phyloP scores from a whole-genome alignment of 2,329 filamentous ascomycete species.

The Dactylellina sp. region DNA sequence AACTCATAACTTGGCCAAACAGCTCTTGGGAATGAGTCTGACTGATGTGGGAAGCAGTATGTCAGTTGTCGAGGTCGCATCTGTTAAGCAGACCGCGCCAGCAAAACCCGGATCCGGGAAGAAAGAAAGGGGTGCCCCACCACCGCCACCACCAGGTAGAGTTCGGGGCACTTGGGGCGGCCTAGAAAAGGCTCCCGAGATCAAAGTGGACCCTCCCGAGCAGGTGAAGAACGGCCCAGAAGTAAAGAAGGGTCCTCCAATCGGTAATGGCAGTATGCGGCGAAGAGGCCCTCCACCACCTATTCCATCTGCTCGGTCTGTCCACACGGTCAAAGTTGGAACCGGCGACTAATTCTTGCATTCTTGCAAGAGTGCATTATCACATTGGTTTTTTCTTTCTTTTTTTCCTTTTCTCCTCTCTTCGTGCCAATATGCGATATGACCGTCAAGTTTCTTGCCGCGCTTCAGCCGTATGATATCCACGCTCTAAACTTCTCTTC shows the following conservation, averaged over 20 bases:
- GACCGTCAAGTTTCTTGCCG: background rate
- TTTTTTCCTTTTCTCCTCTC: background rate
- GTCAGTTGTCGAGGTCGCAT: slow-evolving; percentile 81
- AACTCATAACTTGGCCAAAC: slow-evolving; percentile 65
- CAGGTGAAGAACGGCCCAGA: background rate
- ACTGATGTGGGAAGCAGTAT: slow-evolving; percentile 77
- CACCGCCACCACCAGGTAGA: slow-evolving; percentile 43
- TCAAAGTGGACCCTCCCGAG: slow-evolving; percentile 15
- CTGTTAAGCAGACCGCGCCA: slow-evolving; percentile 83
- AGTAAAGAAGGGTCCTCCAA: slow-evolving; percentile 12
- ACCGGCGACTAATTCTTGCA: slow-evolving; percentile 15
- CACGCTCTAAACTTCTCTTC: slow-evolving; percentile 11
- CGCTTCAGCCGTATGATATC: background rate
- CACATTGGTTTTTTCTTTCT: too few relatives aligned
- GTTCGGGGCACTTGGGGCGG: slow-evolving; percentile 43
- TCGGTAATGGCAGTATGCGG: slow-evolving; percentile 30
- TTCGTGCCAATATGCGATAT: background rate
- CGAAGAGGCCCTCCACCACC: slow-evolving; percentile 42
- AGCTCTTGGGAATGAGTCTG: slow-evolving; percentile 78
- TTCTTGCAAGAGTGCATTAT: background rate
- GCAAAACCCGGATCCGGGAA: slow-evolving; percentile 81
- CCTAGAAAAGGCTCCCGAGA: slow-evolving; percentile 34
- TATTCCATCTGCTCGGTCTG: slow-evolving; percentile 43
- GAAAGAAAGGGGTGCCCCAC: slow-evolving; percentile 45
- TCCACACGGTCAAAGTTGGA: slow-evolving; percentile 46